Conservation (phyloP, 306 rosid genomes). For the Cucumis melo region DNA sequence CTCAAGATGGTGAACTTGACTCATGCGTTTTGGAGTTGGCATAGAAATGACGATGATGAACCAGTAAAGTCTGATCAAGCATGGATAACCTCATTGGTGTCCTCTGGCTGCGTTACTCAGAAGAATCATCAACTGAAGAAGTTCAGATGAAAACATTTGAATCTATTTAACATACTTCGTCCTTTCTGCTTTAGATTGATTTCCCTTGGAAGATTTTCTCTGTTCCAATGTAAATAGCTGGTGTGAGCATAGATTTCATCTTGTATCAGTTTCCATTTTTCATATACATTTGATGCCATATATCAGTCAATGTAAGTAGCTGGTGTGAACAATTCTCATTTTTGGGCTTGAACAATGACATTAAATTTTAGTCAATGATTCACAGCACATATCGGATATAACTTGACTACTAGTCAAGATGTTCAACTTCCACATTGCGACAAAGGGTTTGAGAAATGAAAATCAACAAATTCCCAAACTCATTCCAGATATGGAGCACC, state of each 20-base stretch:
- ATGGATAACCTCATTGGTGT: slow-evolving; percentile 66
- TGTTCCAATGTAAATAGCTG: not conserved
- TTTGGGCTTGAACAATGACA: not conserved
- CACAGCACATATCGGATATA: not conserved
- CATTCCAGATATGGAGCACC: not conserved
- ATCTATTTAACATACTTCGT: not conserved
- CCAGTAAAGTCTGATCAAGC: slow-evolving; percentile 71
- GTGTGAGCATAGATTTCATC: not conserved
- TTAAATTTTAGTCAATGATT: not conserved
- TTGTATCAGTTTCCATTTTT: not conserved
- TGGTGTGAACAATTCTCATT: not conserved
- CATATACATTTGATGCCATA: no score
- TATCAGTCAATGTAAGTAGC: not conserved
- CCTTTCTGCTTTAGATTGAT: not conserved
- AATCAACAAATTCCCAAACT: not conserved
- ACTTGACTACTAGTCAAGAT: not conserved
- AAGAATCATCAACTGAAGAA: slow-evolving; percentile 31
- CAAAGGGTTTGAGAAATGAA: not conserved
- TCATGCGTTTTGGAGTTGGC: slow-evolving; percentile 92
- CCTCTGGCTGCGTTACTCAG: slow-evolving; percentile 49
- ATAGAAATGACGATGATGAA: slow-evolving; percentile 83
- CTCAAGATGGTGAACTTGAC: slow-evolving; percentile 57
- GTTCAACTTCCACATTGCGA: not conserved
- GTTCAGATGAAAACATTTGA: slow-evolving; percentile 31
- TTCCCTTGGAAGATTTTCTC: not conserved